phyloP scores from a whole-genome alignment of 1,284 basidiomycete species.

The Ganoderma sp. region DNA sequence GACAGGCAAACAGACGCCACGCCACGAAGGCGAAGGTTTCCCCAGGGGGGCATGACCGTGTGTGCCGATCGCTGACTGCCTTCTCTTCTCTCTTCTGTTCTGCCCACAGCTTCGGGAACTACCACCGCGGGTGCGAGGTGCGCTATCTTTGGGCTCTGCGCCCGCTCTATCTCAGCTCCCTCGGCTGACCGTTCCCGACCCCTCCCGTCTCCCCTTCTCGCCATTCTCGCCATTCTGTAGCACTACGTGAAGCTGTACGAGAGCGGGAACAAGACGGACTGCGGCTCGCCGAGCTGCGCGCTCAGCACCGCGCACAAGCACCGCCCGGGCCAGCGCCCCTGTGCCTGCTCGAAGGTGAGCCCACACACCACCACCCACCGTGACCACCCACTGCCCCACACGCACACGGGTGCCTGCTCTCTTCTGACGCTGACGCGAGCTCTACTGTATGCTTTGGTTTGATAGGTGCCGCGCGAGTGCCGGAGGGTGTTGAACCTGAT shows the following conservation, averaged over 20 bases:
- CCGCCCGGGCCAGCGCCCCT: constrained; percentile 33
- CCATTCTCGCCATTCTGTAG: constrained; percentile 18
- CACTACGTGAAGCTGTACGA: constrained; percentile 44
- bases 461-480: constrained; percentile 38
- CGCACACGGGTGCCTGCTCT: not conserved
- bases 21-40: too few relatives aligned
- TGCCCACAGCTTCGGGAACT: constrained; percentile 39
- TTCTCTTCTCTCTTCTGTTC: constrained; percentile 1
- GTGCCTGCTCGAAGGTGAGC: constrained; percentile 39
- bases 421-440: not conserved
- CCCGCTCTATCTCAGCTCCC: not conserved
- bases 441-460: not conserved
- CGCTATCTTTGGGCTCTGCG: constrained; percentile 13
- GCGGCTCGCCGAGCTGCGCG: constrained; percentile 38
- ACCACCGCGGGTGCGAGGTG: constrained; percentile 42
- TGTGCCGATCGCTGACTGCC: constrained; percentile 9
- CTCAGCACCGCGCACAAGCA: constrained; percentile 40
- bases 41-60: constrained; percentile 2
- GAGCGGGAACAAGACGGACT: constrained; percentile 41
- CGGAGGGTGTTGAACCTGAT: constrained; percentile 40
- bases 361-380: not conserved
- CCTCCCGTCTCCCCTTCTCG: too few relatives aligned
- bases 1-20: constrained; percentile 7
- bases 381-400: not conserved
- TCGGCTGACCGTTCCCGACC: not conserved